These are phyloP conservation scores for Corynascus novoguineensis DNA, from an alignment of 495 filamentous ascomycete genomes.

Conservation along the genomic window DNA sequence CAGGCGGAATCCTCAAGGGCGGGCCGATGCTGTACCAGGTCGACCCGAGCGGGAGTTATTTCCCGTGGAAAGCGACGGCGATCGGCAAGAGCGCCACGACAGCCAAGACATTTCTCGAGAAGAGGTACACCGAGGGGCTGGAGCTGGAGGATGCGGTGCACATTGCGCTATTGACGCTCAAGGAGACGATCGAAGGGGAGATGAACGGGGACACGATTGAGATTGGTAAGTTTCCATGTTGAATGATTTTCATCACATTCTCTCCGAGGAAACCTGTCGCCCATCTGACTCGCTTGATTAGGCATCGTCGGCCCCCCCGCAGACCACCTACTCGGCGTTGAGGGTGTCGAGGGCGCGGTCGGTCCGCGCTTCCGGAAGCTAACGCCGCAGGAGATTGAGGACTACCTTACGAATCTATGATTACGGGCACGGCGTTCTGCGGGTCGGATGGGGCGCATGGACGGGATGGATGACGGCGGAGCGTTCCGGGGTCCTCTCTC, in stretches of 20 bases:
- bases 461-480: slow-evolving; percentile 14
- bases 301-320: slow-evolving; percentile 94
- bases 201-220: slow-evolving; percentile 99
- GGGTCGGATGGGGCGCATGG: slow-evolving; percentile 14
- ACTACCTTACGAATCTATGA: slow-evolving; percentile 96
- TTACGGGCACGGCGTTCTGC: slow-evolving; percentile 17
- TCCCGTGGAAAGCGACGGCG: slow-evolving; percentile 98
- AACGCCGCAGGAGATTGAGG: slow-evolving; percentile 96
- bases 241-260: not conserved
- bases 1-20: slow-evolving; percentile 90
- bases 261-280: not conserved
- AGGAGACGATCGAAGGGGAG: slow-evolving; percentile 98
- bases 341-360: slow-evolving; percentile 82
- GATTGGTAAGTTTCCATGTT: slow-evolving; percentile 69
- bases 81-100: slow-evolving; percentile 98
- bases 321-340: slow-evolving; percentile 83
- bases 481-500: slow-evolving; percentile 12
- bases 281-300: slow-evolving; percentile 30
- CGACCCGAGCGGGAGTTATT: slow-evolving; percentile 93
- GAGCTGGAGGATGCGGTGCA: slow-evolving; percentile 98
- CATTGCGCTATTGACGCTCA: slow-evolving; percentile 94
- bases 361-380: slow-evolving; percentile 95
- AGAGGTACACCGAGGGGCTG: slow-evolving; percentile 93
- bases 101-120: slow-evolving; percentile 98
- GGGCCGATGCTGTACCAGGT: slow-evolving; percentile 98